Evolutionary conservation across 1,139 yeast species (phyloP).

Genomic region (Saccharomyces hybrid): DNA sequence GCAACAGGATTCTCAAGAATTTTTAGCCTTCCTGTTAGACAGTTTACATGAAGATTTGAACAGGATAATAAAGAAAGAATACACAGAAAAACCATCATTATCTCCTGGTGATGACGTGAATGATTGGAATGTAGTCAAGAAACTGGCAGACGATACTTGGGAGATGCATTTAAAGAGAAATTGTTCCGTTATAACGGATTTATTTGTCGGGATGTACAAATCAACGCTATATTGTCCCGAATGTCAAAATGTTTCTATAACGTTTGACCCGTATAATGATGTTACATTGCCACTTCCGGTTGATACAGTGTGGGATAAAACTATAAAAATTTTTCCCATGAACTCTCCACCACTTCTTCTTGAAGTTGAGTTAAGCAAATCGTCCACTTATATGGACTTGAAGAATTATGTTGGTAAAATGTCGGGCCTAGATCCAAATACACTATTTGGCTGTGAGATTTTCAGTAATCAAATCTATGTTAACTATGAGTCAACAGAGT

Average conservation of each 20-base stretch:
- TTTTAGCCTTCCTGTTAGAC: conserved; percentile 81
- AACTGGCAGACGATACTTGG: conserved; percentile 76
- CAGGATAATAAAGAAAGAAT: conserved; percentile 73
- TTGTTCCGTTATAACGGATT: conserved; percentile 76
- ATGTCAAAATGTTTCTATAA: conserved; percentile 72
- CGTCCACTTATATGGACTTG: conserved; percentile 59
- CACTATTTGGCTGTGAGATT: conserved; percentile 61
- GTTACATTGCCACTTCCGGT: conserved; percentile 85
- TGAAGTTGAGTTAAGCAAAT: conserved; percentile 66
- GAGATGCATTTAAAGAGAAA: conserved; percentile 69
- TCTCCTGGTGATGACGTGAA: conserved; percentile 47
- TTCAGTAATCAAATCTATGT: conserved; percentile 63
- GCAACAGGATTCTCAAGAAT: conserved; percentile 96
- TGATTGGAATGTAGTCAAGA: conserved; percentile 47
- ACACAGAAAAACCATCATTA: conserved; percentile 81
- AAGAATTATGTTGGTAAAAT: conserved; percentile 52
- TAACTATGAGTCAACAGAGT: conserved; percentile 56
- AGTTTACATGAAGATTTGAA: conserved; percentile 93
- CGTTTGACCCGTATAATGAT: conserved; percentile 93
- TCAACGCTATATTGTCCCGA: conserved; percentile 85
- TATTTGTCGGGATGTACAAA: conserved; percentile 85
- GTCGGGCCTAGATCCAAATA: conserved; percentile 38
- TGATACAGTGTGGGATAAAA: conserved; percentile 64
- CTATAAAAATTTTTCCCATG: conserved; percentile 55
- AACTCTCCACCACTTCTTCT: conserved; percentile 43